Base-by-base conservation (phyloP, 1,284 basidiomycete species). In the Austroboletus rostrupii region DNA sequence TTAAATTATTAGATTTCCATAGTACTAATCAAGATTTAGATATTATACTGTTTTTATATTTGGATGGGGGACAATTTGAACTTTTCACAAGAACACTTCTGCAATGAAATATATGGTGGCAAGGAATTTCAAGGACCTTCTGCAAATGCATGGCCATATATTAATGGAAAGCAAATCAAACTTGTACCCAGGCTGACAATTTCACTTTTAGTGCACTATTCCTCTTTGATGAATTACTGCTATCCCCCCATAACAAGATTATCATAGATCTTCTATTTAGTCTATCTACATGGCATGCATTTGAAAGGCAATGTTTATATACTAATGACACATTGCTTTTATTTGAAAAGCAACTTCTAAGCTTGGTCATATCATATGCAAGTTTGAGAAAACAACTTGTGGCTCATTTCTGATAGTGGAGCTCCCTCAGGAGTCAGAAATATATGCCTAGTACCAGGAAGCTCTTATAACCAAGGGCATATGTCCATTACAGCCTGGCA, bases 181-280 rank as follows among this genome's bases (percentile, higher is more conserved):
- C 16, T 16, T 23, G 16, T 19, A 13, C 17, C n/a, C n/a, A 16
- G 10, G n/a, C n/a, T 37, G 36, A 37, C 16, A 16, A 35, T 35
- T 35, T 35, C 33, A 17, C 12, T 1, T 20, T 26, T 5, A 71
- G 67, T 72, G 70, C 36, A 51, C 65, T 1, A 59, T 72, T 0
- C 69, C 69, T 57, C 1, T 67, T 73, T 32, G 65, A 73, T 42
- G 65, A 63, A 0, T 54, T 73, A 1, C 48, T 73, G 1, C 57
- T 59, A 1, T 43, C 45, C 0, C 51, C 53, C 0, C 55, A 67
- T 29, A 61, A 72, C 32, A 35, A 43, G 2, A 36, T 59, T 3
- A 45, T 46, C n/a, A 17, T 39, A 3, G 26, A 46, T 10, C n/a
- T 46, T 1, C 19, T 46, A 1, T 46, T 46, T 70, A 45, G 48